Percentiles rank a stretch among this genome's conserved stretches.
These are phyloP conservation scores for Cyberlindnera petersonii DNA, from an alignment of 805 yeast species.

Conservation along the genomic window DNA sequence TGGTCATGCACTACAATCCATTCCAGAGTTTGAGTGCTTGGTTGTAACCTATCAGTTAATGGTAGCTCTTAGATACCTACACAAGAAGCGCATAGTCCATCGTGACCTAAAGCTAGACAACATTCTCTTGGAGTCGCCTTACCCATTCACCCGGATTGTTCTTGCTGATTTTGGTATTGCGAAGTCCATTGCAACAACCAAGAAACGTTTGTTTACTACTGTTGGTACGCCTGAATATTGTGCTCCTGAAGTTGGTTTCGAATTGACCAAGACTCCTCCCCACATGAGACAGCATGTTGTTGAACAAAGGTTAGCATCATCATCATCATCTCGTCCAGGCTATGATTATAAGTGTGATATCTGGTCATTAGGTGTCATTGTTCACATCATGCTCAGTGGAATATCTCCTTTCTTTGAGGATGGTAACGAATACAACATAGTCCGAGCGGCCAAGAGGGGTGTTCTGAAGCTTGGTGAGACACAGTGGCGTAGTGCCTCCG, in stretches of 20 bases:
- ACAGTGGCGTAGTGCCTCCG: constrained; percentile 42
- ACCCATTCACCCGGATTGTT: constrained; percentile 48
- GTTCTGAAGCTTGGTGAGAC: constrained; percentile 33
- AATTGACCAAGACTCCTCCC: constrained; percentile 28
- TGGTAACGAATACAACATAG: constrained; percentile 38
- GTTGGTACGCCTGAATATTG: constrained; percentile 68
- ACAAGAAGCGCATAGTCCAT: constrained; percentile 66
- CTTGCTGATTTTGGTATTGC: constrained; percentile 71
- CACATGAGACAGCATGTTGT: constrained; percentile 4
- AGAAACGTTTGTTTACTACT: constrained; percentile 43
- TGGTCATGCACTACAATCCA: constrained; percentile 35
- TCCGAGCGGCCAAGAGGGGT: constrained; percentile 41
- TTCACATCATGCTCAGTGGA: constrained; percentile 58
- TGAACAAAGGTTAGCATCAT: background rate
- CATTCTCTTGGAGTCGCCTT: constrained; percentile 50
- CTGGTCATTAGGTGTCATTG: constrained; percentile 66
- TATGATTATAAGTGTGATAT: constrained; percentile 58
- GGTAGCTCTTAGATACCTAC: constrained; percentile 61
- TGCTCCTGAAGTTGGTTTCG: constrained; percentile 66
- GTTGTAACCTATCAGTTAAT: constrained; percentile 53
- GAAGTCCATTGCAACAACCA: constrained; percentile 29
- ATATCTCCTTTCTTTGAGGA: constrained; percentile 58
- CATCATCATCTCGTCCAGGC: constrained; percentile 32
- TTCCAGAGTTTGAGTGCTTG: constrained; percentile 53
- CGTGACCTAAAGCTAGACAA: constrained; percentile 84